Evolutionary conservation across 208 protist genomes (phyloP).

Genomic region (Angomonas deanei): DNA sequence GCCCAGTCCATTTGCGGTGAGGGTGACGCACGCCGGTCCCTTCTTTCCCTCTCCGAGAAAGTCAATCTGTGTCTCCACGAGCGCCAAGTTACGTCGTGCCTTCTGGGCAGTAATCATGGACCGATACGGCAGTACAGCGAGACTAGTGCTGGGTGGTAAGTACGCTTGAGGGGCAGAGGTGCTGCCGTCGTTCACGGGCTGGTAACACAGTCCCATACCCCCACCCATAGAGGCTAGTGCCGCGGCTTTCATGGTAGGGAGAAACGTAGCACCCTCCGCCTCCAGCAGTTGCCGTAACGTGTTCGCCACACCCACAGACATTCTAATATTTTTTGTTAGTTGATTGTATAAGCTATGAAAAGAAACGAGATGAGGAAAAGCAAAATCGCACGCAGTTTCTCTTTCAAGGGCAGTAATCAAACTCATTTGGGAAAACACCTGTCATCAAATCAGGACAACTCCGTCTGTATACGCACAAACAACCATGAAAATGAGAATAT

Average conservation of each 20-base stretch:
- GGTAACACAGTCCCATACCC: slow-evolving; percentile 52
- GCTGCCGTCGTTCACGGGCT: slow-evolving; percentile 34
- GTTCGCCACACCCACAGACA: slow-evolving; percentile 11
- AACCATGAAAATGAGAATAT: too few relatives aligned
- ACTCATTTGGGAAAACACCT: not conserved
- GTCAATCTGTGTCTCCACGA: slow-evolving; percentile 23
- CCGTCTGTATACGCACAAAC: too few relatives aligned
- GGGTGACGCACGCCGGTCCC: slow-evolving; percentile 3
- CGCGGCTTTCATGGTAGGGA: slow-evolving; percentile 29
- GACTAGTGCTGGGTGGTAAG: slow-evolving; percentile 22
- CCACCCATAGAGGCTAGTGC: slow-evolving; percentile 76
- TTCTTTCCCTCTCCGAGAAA: not conserved
- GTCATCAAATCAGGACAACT: too few relatives aligned
- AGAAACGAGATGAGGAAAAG: not conserved
- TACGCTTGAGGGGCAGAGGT: slow-evolving; percentile 30
- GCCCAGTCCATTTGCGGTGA: not conserved
- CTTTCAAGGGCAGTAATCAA: not conserved
- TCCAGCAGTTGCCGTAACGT: slow-evolving; percentile 47
- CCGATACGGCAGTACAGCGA: slow-evolving; percentile 49
- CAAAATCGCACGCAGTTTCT: not conserved
- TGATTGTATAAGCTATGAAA: not conserved
- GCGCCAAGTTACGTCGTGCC: slow-evolving; percentile 56
- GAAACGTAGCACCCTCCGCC: slow-evolving; percentile 58
- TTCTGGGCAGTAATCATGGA: slow-evolving; percentile 74
- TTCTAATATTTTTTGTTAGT: not conserved